Percentiles rank a stretch among this genome's conserved stretches.
These are phyloP conservation scores for Pugionium dolabratum DNA, from an alignment of 345 rosid genomes.

Conservation along the genomic window DNA sequence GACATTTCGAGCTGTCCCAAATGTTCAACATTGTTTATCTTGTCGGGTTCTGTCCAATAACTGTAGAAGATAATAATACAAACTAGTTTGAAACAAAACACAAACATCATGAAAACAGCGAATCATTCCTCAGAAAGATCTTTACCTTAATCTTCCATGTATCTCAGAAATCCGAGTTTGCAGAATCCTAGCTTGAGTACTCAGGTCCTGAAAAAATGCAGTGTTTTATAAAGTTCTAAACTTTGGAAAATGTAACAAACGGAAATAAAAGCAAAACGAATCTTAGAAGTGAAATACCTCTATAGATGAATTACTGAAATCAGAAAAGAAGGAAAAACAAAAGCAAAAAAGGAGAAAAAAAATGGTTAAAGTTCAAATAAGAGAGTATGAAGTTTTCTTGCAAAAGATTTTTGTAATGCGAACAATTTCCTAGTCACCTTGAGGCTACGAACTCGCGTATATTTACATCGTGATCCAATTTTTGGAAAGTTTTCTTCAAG, in stretches of 20 bases:
- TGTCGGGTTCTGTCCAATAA: conserved; percentile 62
- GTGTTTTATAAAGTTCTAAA: conserved; percentile 22
- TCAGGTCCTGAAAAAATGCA: conserved; percentile 52
- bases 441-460: conserved; percentile 72
- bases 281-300: conserved; percentile 52
- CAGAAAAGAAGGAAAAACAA: conserved; percentile 20
- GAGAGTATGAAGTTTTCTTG: conserved; percentile 5
- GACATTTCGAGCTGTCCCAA: conserved; percentile 64
- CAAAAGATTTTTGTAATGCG: not conserved
- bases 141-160: conserved; percentile 78
- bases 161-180: conserved; percentile 61
- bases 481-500: conserved; percentile 85
- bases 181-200: conserved; percentile 56
- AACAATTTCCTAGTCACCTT: conserved; percentile 44
- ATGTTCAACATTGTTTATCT: conserved; percentile 59
- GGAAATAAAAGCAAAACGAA: not conserved
- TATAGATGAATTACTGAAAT: conserved; percentile 64
- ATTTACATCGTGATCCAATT: conserved; percentile 86
- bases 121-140: conserved; percentile 18
- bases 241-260: conserved; percentile 20
- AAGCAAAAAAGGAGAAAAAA: conserved; percentile 20
- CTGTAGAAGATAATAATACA: conserved; percentile 40
- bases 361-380: conserved; percentile 4
- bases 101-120: conserved; percentile 4
- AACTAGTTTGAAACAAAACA: conserved; percentile 14